Percentiles rank a stretch among this genome's conserved stretches.
Conservation (phyloP, 2,329 filamentous ascomycete genomes). For the Aureobasidium sp. region DNA sequence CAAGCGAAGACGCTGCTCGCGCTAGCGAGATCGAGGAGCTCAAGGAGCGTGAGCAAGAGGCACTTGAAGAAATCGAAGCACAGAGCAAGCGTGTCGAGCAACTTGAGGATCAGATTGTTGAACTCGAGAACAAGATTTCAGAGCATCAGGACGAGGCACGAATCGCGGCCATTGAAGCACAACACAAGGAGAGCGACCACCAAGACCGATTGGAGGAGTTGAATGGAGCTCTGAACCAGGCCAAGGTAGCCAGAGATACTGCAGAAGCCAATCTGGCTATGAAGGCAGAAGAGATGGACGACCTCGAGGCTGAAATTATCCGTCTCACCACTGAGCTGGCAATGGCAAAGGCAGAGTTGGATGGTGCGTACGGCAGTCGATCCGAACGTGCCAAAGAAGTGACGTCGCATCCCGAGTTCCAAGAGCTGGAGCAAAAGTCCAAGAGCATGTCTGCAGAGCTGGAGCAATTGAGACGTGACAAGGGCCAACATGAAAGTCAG, state of each 20-base stretch:
- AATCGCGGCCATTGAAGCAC: constrained; percentile 31
- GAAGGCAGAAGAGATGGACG: constrained; percentile 27
- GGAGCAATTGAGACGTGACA: constrained; percentile 34
- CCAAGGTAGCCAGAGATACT: constrained; percentile 20
- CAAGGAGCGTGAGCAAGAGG: constrained; percentile 21
- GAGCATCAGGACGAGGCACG: constrained; percentile 29
- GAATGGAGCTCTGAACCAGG: constrained; percentile 18
- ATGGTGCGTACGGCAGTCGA: constrained; percentile 82
- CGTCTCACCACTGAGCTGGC: constrained; percentile 71
- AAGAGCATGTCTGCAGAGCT: constrained; percentile 34
- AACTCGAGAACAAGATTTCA: constrained; percentile 27
- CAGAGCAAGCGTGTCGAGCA: constrained; percentile 28
- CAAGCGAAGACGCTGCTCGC: constrained; percentile 45
- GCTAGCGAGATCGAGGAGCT: constrained; percentile 23
- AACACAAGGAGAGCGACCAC: constrained; percentile 28
- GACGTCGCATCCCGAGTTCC: constrained; percentile 49
- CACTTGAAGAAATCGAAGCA: constrained; percentile 26
- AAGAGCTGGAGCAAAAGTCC: constrained; percentile 28
- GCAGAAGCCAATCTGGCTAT: constrained; percentile 22
- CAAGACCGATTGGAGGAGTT: constrained; percentile 20
- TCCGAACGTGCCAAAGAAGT: constrained; percentile 62
- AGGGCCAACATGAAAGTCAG: constrained; percentile 30
- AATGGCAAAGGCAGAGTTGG: constrained; percentile 84
- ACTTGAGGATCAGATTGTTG: constrained; percentile 21
- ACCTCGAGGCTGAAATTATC: constrained; percentile 57